Evolutionary conservation across 31 red algal species (phyloP).

Genomic region (Porphyra umbilicalis): DNA sequence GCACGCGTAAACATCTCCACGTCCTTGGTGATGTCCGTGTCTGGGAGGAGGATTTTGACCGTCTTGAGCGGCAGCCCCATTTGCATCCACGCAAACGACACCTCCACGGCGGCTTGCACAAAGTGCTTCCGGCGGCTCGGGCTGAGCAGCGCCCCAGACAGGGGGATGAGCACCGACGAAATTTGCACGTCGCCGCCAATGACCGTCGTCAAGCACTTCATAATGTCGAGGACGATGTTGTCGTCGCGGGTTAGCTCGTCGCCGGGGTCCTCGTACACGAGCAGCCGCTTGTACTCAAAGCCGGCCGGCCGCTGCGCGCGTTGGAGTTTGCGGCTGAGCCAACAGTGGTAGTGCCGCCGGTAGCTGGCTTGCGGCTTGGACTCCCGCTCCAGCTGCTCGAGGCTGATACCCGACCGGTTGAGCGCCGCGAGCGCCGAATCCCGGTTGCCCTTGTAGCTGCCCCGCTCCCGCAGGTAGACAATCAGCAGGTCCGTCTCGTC

Average conservation of each 20-base stretch:
- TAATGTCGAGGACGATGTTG: constrained; percentile 75
- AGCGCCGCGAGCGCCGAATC: constrained; percentile 65
- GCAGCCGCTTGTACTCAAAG: constrained; percentile 80
- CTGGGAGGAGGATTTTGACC: constrained; percentile 79
- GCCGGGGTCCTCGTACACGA: constrained; percentile 83
- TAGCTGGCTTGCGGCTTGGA: constrained; percentile 70
- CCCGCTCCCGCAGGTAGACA: constrained; percentile 67
- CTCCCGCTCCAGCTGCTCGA: constrained; percentile 59
- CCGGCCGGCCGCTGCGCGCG: constrained; percentile 57
- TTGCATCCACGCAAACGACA: constrained; percentile 73
- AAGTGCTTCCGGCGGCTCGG: constrained; percentile 68
- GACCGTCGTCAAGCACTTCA: constrained; percentile 75
- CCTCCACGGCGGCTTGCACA: constrained; percentile 71
- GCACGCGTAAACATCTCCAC: constrained; percentile 54
- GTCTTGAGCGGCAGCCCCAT: constrained; percentile 81
- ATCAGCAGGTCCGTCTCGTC: constrained; percentile 79
- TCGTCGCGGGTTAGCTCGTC: constrained; percentile 74
- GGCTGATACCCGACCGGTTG: constrained; percentile 50
- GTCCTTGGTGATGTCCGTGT: constrained; percentile 77
- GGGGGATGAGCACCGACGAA: constrained; percentile 52
- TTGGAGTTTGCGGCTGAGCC: constrained; percentile 44
- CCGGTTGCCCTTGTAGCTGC: constrained; percentile 70
- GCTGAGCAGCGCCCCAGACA: constrained; percentile 59
- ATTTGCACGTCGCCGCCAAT: constrained; percentile 82
- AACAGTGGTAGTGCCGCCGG: constrained; percentile 76